Conservation (phyloP, 2,329 filamentous ascomycete species). For the Piedraia hortae region DNA sequence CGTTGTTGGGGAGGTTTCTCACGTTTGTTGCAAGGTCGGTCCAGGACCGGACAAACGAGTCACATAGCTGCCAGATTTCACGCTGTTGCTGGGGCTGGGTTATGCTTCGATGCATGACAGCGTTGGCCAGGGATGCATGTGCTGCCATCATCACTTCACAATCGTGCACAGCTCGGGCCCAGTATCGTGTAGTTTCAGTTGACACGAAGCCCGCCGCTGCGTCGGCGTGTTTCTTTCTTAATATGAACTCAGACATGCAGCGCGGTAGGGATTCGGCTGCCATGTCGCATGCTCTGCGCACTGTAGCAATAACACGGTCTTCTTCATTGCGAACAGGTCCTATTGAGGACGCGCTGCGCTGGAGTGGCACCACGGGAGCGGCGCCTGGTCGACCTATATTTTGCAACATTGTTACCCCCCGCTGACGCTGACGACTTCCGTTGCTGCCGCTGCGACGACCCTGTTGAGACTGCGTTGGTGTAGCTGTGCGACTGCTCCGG, state of each 20-base stretch:
- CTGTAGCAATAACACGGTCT: conserved; percentile 60
- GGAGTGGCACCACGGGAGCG: too few species aligned
- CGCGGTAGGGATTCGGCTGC: conserved; percentile 43
- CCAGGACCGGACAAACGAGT: conserved; percentile 44
- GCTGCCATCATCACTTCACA: conserved; percentile 44
- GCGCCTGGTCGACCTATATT: conserved; percentile 16
- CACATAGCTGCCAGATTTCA: conserved; percentile 43
- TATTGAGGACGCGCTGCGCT: conserved; percentile 21
- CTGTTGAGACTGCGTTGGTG: conserved; percentile 22
- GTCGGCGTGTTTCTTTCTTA: conserved; percentile 34
- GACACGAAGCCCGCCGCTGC: conserved; percentile 19
- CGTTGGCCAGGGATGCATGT: conserved; percentile 43
- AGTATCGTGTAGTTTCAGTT: too few species aligned
- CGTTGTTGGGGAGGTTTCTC: conserved; percentile 17
- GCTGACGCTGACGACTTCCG: conserved; percentile 17
- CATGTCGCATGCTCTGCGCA: conserved; percentile 46
- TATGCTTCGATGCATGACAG: conserved; percentile 41
- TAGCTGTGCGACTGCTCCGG: conserved; percentile 12
- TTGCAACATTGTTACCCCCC: conserved; percentile 25
- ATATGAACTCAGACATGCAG: conserved; percentile 37
- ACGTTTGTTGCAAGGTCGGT: conserved; percentile 34
- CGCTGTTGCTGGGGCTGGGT: conserved; percentile 35
- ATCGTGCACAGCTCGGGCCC: conserved; percentile 43
- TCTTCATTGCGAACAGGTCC: conserved; percentile 33
- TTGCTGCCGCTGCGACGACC: too few species aligned